phyloP scores from a whole-genome alignment of 345 rosid species.

The Pugionium cornutum region DNA sequence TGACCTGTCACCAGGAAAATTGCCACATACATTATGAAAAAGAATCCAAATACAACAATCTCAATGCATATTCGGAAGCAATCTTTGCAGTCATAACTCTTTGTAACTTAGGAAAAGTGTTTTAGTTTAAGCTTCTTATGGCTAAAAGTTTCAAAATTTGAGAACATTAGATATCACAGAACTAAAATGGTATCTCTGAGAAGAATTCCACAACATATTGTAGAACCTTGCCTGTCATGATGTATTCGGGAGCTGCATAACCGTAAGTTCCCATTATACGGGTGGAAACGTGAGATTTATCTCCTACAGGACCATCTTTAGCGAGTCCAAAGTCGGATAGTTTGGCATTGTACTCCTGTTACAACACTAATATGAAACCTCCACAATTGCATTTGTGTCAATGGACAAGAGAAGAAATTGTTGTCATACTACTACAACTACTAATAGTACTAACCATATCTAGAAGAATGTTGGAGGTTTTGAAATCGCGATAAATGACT shows the following conservation, averaged over 20 bases:
- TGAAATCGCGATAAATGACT: slow-evolving; percentile 93
- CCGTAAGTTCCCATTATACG: slow-evolving; percentile 99
- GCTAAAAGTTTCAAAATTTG: not conserved
- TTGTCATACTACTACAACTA: not conserved
- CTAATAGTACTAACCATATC: slow-evolving; percentile 59
- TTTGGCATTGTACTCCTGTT: slow-evolving; percentile 90
- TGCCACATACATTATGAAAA: not conserved
- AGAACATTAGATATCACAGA: not conserved
- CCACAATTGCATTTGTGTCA: slow-evolving; percentile 19
- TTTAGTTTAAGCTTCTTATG: not conserved
- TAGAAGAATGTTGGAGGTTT: slow-evolving; percentile 88
- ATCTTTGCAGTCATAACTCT: not conserved
- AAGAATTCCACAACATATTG: not conserved
- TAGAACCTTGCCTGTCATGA: slow-evolving; percentile 74
- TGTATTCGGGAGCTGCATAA: slow-evolving; percentile 96
- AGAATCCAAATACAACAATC: slow-evolving; percentile 13
- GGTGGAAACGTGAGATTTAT: slow-evolving; percentile 94
- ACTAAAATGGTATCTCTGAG: not conserved
- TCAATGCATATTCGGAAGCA: slow-evolving; percentile 7
- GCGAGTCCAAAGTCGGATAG: slow-evolving; percentile 97
- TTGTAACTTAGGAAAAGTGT: not conserved
- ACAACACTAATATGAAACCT: slow-evolving; percentile 20
- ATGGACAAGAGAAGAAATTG: slow-evolving; percentile 14
- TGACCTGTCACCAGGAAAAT: slow-evolving; percentile 54
- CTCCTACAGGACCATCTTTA: slow-evolving; percentile 97